Percentiles rank a stretch among this genome's conserved stretches.
These are phyloP conservation scores for Helianthus tuberosus DNA, from an alignment of 129 eudicot genomes.

Conservation along the genomic window DNA sequence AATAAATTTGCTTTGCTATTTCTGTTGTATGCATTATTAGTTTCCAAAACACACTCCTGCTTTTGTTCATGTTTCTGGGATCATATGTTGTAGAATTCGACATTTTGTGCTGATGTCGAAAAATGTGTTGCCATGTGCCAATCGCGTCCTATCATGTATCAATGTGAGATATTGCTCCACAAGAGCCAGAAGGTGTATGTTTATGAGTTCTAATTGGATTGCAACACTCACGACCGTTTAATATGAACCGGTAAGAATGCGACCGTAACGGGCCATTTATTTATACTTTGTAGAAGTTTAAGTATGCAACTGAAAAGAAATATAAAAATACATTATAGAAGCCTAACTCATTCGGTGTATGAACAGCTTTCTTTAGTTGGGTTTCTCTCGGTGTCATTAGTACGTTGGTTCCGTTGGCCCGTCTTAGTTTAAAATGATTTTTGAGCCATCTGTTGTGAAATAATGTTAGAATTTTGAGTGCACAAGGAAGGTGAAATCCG, in stretches of 20 bases:
- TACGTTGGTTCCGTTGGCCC: not conserved
- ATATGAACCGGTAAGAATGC: not conserved
- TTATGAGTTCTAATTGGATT: too few species aligned
- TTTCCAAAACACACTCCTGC: not conserved
- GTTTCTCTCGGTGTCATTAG: slow-evolving; percentile 1
- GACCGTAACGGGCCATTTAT: too few species aligned
- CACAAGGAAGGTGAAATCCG: slow-evolving; percentile 1
- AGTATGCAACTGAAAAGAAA: not conserved
- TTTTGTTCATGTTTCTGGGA: not conserved
- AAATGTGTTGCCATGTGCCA: too few species aligned
- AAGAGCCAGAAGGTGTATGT: too few species aligned
- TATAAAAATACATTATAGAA: not conserved
- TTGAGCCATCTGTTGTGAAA: slow-evolving; percentile 26
- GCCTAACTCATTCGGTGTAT: not conserved
- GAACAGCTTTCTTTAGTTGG: not conserved
- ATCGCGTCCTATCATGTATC: too few species aligned
- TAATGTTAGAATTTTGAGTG: slow-evolving; percentile 3
- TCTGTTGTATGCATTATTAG: slow-evolving; percentile 2
- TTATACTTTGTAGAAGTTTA: too few species aligned
- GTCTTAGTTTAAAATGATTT: slow-evolving; percentile 24
- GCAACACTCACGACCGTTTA: too few species aligned
- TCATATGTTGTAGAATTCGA: not conserved
- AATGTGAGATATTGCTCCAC: not conserved
- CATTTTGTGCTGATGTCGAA: too few species aligned
- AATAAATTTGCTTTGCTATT: slow-evolving; percentile 7